These are phyloP conservation scores for Zygnema cylindricum DNA, from an alignment of 139 green algal genomes.

Conservation along the genomic window DNA sequence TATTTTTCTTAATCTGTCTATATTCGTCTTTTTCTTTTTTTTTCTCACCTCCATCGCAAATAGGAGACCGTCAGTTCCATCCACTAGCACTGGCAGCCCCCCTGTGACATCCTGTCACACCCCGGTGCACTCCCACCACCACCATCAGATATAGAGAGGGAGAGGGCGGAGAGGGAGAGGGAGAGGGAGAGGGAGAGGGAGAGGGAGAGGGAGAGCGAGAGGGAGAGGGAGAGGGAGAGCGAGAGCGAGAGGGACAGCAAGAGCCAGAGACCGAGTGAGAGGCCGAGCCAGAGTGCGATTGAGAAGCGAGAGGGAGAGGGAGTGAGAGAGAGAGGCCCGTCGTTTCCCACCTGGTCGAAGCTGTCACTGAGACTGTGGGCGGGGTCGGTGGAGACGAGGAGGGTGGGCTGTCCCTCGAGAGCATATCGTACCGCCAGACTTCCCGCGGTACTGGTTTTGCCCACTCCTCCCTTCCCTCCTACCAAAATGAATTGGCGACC, in stretches of 20 bases:
- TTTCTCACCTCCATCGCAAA: conserved; percentile 70
- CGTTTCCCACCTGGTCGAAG: conserved; percentile 75
- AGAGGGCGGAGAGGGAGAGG: neutral
- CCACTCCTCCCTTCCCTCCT: conserved; percentile 95
- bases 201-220: neutral
- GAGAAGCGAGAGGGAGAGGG: neutral
- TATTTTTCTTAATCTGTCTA: too few species aligned
- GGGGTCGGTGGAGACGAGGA: conserved; percentile 97
- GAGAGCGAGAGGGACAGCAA: conserved; percentile 67
- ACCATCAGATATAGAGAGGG: neutral
- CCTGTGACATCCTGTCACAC: conserved; percentile 93
- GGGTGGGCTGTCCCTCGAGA: conserved; percentile 82
- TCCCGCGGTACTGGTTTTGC: conserved; percentile 93
- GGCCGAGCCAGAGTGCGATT: conserved; percentile 68
- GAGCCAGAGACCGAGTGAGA: conserved; percentile 64
- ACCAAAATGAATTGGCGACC: conserved; percentile 70
- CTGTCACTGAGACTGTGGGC: conserved; percentile 95
- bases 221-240: conserved; percentile 53
- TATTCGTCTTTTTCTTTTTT: too few species aligned
- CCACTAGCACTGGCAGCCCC: conserved; percentile 83
- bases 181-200: neutral
- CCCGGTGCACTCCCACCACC: too few species aligned
- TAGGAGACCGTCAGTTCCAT: conserved; percentile 88
- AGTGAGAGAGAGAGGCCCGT: neutral
- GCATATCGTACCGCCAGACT: conserved; percentile 90